Conservation (phyloP, 2,329 filamentous ascomycete genomes). For the Talaromyces piceae region DNA sequence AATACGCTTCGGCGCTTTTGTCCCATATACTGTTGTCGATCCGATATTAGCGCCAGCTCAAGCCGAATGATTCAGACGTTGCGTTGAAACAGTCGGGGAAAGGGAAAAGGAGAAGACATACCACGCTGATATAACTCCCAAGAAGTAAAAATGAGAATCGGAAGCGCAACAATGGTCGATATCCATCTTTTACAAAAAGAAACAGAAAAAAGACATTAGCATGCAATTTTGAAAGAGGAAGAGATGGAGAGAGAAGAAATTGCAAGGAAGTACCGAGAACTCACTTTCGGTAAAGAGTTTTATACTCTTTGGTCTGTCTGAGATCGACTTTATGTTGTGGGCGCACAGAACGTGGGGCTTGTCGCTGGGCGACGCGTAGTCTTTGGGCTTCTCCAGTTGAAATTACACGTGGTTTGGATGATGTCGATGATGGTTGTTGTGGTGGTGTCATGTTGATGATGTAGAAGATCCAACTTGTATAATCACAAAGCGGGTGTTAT, state of each 20-base stretch:
- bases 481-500: no score
- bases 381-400: no score
- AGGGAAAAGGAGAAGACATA: slow-evolving; percentile 5
- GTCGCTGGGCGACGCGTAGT: background rate
- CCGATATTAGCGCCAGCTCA: background rate
- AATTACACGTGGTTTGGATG: no score
- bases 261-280: no score
- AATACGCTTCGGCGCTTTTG: slow-evolving; percentile 10
- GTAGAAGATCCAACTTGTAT: no score
- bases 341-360: background rate
- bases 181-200: slow-evolving; percentile 16
- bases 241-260: background rate
- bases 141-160: slow-evolving; percentile 21
- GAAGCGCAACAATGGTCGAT: slow-evolving; percentile 20
- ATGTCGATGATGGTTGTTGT: no score
- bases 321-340: slow-evolving; percentile 23
- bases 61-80: background rate
- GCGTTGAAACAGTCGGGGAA: background rate
- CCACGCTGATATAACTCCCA: slow-evolving; percentile 21
- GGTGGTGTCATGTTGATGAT: no score
- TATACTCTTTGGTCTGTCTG: slow-evolving; percentile 36
- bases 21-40: slow-evolving; percentile 4
- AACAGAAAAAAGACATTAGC: background rate
- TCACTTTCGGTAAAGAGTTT: slow-evolving; percentile 30
- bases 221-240: no score